Conservation (phyloP, 345 rosid species). For the Eucalyptus polybractea region DNA sequence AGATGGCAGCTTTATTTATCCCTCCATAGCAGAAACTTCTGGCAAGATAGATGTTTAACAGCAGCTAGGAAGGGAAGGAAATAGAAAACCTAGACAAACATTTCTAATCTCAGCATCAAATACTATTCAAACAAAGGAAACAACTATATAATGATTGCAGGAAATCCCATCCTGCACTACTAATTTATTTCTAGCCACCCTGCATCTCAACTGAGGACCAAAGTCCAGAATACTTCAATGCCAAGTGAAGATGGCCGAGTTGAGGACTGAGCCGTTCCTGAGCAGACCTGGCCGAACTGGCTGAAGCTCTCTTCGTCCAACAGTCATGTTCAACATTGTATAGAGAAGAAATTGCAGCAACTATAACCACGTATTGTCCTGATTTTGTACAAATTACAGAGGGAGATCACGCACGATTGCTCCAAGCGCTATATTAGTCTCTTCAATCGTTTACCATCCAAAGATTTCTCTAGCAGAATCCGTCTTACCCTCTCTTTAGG, state of each 20-base stretch:
- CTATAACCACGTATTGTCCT: background rate
- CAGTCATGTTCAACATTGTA: background rate
- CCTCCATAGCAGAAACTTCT: background rate
- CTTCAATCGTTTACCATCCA: background rate
- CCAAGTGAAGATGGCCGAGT: background rate
- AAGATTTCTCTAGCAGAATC: background rate
- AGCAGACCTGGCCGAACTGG: background rate
- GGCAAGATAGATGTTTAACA: background rate
- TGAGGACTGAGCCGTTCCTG: background rate
- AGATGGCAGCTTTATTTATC: background rate
- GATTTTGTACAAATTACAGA: background rate
- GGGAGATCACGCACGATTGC: background rate
- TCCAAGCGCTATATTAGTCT: background rate
- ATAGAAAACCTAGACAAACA: background rate
- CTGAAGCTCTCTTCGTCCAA: background rate
- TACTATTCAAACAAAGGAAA: background rate
- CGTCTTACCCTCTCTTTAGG: background rate
- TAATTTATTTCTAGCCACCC: background rate
- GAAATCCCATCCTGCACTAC: background rate
- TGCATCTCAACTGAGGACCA: background rate
- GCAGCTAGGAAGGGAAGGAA: background rate
- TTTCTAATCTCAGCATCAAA: background rate
- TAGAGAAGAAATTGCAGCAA: background rate
- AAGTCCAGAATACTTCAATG: background rate
- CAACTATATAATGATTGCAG: background rate